Evolutionary conservation across 2,329 filamentous ascomycete species (phyloP).

Genomic region (Penicillium hordei): DNA sequence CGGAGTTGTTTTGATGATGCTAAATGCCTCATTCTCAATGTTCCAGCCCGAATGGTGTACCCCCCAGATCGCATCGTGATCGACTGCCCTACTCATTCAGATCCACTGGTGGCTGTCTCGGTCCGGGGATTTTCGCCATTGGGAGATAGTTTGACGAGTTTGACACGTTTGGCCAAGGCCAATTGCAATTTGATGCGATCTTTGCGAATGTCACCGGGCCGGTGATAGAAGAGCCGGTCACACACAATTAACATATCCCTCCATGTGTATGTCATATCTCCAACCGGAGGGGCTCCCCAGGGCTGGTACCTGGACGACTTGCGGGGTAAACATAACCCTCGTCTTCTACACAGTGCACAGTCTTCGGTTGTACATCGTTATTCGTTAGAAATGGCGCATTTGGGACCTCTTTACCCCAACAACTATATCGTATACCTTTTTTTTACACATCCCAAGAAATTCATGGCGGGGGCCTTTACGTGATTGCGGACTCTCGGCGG

Average conservation of each 20-base stretch:
- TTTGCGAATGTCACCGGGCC: slow-evolving; percentile 15
- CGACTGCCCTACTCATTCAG: slow-evolving; percentile 11
- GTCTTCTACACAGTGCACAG: slow-evolving; percentile 7
- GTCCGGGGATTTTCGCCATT: slow-evolving; percentile 26
- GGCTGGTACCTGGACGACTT: slow-evolving; percentile 26
- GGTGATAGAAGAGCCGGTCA: slow-evolving; percentile 8
- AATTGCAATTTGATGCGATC: slow-evolving; percentile 2
- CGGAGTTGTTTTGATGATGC: background rate
- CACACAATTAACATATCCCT: background rate
- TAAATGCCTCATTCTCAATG: slow-evolving; percentile 21
- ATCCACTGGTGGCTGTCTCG: slow-evolving; percentile 8
- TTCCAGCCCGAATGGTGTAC: background rate
- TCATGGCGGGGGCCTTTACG: slow-evolving; percentile 22
- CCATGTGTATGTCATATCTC: slow-evolving; percentile 1
- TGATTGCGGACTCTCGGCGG: slow-evolving; percentile 24
- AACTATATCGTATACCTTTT: background rate
- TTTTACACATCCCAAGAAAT: slow-evolving; percentile 4
- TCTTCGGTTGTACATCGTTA: background rate
- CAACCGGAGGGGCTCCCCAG: slow-evolving; percentile 15
- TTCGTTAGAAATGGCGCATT: slow-evolving; percentile 13
- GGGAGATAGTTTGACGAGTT: background rate
- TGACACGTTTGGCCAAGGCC: background rate
- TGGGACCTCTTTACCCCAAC: slow-evolving; percentile 3
- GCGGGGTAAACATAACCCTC: slow-evolving; percentile 25
- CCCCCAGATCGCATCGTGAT: slow-evolving; percentile 9